phyloP scores from a whole-genome alignment of 2,329 filamentous ascomycete genomes.

The Colletotrichum plurivorum region DNA sequence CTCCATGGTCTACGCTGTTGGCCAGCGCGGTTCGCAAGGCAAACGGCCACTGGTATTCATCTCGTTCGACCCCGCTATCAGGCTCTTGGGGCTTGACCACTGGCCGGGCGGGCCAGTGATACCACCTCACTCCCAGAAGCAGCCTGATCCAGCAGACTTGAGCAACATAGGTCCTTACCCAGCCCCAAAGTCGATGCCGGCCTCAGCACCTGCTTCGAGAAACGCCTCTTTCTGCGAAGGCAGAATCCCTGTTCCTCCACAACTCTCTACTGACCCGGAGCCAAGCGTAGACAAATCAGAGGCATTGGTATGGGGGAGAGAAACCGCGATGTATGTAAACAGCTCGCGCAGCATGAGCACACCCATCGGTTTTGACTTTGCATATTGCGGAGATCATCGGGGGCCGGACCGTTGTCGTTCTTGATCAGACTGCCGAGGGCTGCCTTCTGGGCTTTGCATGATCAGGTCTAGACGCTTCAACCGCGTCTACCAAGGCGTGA shows the following conservation, averaged over 20 bases:
- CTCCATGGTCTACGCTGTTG: conserved; percentile 61
- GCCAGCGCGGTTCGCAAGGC: conserved; percentile 42
- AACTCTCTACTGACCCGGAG: not conserved
- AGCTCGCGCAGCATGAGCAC: not conserved
- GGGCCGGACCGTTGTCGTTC: not conserved
- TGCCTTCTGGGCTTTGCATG: conserved; percentile 6
- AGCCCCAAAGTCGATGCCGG: conserved; percentile 29
- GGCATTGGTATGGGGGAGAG: conserved; percentile 12
- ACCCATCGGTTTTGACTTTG: conserved; percentile 33
- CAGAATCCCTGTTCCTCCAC: conserved; percentile 41
- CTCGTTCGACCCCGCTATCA: conserved; percentile 58
- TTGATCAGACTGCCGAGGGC: not conserved
- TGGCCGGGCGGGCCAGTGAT: conserved; percentile 43
- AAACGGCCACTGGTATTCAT: conserved; percentile 56
- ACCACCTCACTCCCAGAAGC: not conserved
- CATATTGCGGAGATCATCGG: conserved; percentile 15
- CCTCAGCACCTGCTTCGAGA: conserved; percentile 15
- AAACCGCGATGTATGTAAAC: conserved; percentile 22
- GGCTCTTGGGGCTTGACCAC: conserved; percentile 45
- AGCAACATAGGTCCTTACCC: conserved; percentile 6
- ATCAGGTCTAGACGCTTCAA: conserved; percentile 11
- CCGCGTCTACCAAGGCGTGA: not conserved
- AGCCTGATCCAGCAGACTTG: not conserved
- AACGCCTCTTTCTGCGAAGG: conserved; percentile 21
- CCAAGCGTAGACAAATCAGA: not conserved